These are phyloP conservation scores for Acanthamoeba royreba DNA, from an alignment of 208 protist species.

Conservation along the genomic window DNA sequence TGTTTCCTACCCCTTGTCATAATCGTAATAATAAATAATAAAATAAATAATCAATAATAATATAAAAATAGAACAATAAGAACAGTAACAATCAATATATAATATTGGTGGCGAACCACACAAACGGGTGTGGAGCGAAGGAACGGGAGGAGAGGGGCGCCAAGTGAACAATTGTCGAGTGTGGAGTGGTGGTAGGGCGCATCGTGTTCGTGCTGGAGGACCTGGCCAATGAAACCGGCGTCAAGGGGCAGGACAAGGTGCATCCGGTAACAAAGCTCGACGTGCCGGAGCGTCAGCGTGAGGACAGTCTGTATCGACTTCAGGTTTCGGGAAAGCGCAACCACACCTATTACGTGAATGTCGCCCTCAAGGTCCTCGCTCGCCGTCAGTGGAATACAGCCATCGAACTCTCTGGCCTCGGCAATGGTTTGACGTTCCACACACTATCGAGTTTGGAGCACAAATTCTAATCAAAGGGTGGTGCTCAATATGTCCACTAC, in stretches of 20 bases:
- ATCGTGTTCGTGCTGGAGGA: neutral
- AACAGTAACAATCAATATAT: no score
- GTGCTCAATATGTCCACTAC: neutral
- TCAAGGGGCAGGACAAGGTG: neutral
- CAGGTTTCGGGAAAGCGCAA: constrained; percentile 21
- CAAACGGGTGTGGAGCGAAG: no score
- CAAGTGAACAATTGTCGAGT: no score
- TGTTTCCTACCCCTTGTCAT: no score
- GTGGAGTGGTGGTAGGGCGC: no score
- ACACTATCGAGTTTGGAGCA: neutral
- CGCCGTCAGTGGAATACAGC: neutral
- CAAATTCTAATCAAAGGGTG: neutral
- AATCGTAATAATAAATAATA: no score
- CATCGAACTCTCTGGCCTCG: neutral
- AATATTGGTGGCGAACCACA: no score
- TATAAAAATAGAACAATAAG: no score
- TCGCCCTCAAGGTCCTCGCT: neutral
- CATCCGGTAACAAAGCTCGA: neutral
- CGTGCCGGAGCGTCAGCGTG: neutral
- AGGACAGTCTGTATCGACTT: neutral
- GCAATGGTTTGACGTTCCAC: neutral
- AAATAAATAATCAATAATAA: no score
- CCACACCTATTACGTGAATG: neutral
- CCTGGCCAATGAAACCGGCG: neutral
- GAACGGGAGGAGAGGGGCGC: neutral